A percentile compares a stretch with the other conserved stretches of the same genome.
Evolutionary conservation across 2,329 filamentous ascomycete genomes (phyloP).

Genomic region (Epichloe sylvatica): DNA sequence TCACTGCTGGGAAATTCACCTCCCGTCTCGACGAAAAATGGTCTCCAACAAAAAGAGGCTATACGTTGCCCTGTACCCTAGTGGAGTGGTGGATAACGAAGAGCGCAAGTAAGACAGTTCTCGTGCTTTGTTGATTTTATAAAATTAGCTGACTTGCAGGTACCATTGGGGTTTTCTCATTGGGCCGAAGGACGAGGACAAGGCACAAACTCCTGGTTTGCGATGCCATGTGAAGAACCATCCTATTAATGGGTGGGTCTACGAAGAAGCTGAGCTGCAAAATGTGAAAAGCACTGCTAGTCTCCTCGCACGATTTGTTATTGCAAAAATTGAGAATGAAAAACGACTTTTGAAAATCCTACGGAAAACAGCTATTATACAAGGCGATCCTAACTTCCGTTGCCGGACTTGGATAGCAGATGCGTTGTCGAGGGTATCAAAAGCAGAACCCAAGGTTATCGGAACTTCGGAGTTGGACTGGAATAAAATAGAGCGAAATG

Average conservation of each 20-base stretch:
- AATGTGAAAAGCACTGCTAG: constrained; percentile 12
- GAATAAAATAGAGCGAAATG: constrained; percentile 20
- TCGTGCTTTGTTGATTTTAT: not conserved
- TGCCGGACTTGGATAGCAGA: constrained; percentile 26
- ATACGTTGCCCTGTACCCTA: constrained; percentile 20
- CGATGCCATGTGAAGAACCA: constrained; percentile 21
- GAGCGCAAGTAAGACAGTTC: constrained; percentile 12
- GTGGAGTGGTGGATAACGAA: constrained; percentile 11
- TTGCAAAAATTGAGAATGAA: constrained; percentile 26
- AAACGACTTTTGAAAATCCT: constrained; percentile 19
- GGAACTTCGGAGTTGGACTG: constrained; percentile 25
- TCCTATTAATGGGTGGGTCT: constrained; percentile 11
- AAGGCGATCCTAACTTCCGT: constrained; percentile 23
- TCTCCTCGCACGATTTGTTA: constrained; percentile 23
- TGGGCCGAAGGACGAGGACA: constrained; percentile 16
- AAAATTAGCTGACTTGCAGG: constrained; percentile 4
- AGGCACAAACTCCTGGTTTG: constrained; percentile 11
- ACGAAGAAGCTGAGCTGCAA: constrained; percentile 10
- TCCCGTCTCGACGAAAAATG: constrained; percentile 4
- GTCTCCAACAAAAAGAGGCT: constrained; percentile 16
- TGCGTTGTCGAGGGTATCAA: constrained; percentile 18
- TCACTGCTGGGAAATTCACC: not conserved
- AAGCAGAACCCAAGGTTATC: constrained; percentile 21
- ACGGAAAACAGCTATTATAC: constrained; percentile 17
- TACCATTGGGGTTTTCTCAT: constrained; percentile 19